Percentiles rank a stretch among this genome's conserved stretches.
Evolutionary conservation across 202 grass and related monocot genomes (phyloP).

Genomic region (Hordeum pubiflorum): DNA sequence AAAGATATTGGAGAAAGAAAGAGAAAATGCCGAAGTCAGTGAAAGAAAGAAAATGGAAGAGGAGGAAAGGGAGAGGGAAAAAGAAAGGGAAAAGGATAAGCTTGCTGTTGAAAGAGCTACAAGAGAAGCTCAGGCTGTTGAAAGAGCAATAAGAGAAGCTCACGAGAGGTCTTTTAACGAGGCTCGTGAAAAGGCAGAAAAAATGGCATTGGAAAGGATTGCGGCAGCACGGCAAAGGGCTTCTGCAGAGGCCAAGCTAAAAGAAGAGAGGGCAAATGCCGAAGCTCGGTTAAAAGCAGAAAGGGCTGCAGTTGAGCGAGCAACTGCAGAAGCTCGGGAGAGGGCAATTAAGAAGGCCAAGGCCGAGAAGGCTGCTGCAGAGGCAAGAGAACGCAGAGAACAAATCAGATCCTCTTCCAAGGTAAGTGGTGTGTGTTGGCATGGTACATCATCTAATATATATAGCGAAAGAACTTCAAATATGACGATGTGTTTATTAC

Average conservation of each 20-base stretch:
- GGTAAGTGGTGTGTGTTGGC: conserved; percentile 12
- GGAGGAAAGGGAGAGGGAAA: conserved; percentile 50
- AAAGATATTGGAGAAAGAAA: conserved; percentile 33
- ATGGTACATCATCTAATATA: neutral
- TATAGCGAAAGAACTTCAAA: conserved; percentile 1
- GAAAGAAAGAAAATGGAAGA: conserved; percentile 52
- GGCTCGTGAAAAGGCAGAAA: conserved; percentile 69
- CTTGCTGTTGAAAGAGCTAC: conserved; percentile 74
- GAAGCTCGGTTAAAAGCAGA: conserved; percentile 72
- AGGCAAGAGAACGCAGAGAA: conserved; percentile 61
- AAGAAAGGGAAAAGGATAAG: conserved; percentile 58
- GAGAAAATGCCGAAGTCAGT: conserved; percentile 33
- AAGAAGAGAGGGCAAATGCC: conserved; percentile 51
- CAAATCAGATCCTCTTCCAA: conserved; percentile 53
- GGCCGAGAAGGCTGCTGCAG: conserved; percentile 59
- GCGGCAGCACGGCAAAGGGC: conserved; percentile 66
- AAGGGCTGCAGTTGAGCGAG: conserved; percentile 82
- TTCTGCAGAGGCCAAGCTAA: conserved; percentile 55
- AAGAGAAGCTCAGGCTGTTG: conserved; percentile 77
- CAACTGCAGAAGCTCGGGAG: conserved; percentile 80
- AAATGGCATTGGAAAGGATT: conserved; percentile 64
- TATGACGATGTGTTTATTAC: neutral
- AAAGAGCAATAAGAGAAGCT: conserved; percentile 83
- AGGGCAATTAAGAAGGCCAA: conserved; percentile 81
- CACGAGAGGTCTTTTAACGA: conserved; percentile 59